Conservation (phyloP, 495 filamentous ascomycete species). For the Penicillium dipodomyicola region DNA sequence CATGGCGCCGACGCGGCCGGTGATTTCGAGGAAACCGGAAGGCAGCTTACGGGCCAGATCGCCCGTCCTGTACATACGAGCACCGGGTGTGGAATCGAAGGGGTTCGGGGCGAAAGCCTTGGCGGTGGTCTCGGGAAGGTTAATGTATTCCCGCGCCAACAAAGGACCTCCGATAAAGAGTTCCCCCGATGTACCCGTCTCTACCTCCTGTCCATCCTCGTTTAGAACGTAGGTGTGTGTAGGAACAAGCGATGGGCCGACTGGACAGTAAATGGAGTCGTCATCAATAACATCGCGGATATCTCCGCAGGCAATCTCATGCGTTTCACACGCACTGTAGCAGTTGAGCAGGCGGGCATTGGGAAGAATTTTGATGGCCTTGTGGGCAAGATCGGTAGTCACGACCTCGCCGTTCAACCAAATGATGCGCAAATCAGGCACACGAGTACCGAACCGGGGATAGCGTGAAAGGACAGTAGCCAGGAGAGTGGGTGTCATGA, state of each 20-base stretch:
- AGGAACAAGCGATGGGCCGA: constrained; percentile 58
- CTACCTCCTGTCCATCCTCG: constrained; percentile 53
- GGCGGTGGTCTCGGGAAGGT: constrained; percentile 72
- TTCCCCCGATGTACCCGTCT: constrained; percentile 70
- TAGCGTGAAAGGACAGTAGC: constrained; percentile 61
- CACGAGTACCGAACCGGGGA: constrained; percentile 51
- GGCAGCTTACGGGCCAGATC: constrained; percentile 70
- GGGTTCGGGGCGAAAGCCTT: constrained; percentile 63
- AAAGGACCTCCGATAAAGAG: constrained; percentile 78
- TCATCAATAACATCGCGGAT: constrained; percentile 59
- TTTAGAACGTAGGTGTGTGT: constrained; percentile 60
- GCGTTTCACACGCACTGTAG: constrained; percentile 71
- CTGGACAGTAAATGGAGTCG: constrained; percentile 55
- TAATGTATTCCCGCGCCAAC: constrained; percentile 78
- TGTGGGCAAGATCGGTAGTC: constrained; percentile 61
- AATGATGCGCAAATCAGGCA: constrained; percentile 58
- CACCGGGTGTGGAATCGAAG: constrained; percentile 50
- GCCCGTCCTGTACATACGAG: constrained; percentile 76
- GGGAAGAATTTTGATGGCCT: constrained; percentile 58
- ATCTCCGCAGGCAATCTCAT: constrained; percentile 70
- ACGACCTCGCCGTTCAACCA: constrained; percentile 75
- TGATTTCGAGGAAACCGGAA: constrained; percentile 72
- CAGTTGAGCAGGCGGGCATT: constrained; percentile 64
- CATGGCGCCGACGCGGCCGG: constrained; percentile 75
- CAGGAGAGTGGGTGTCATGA: constrained; percentile 72